Conservation (phyloP, 306 rosid genomes). For the Urtica urens region DNA sequence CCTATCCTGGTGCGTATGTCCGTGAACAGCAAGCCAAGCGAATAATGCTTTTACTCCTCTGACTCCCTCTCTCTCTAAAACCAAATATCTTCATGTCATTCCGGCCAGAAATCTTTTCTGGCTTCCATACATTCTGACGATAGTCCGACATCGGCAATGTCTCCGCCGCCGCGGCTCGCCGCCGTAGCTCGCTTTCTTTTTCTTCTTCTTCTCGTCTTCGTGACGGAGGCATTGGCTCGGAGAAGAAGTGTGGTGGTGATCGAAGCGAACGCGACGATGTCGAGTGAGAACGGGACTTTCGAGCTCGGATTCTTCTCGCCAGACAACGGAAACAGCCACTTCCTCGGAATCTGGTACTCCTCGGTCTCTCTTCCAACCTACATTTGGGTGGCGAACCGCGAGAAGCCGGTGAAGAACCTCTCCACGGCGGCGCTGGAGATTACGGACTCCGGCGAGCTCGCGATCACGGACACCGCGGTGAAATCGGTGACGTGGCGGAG, state of each 20-base stretch:
- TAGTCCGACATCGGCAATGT: constrained; percentile 9
- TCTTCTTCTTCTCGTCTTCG: constrained; percentile 4
- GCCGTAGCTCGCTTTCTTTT: constrained; percentile 7
- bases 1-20: constrained; percentile 4
- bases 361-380: constrained; percentile 29
- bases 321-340: constrained; percentile 11
- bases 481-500: constrained; percentile 37
- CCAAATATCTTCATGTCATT: background rate
- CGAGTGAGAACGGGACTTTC: constrained; percentile 41
- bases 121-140: constrained; percentile 10
- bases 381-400: constrained; percentile 70
- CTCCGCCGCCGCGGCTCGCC: background rate
- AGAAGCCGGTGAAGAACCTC: constrained; percentile 18
- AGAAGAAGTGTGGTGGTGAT: constrained; percentile 18
- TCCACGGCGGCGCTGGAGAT: constrained; percentile 23
- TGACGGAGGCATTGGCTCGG: background rate
- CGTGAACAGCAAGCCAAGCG: constrained; percentile 22
- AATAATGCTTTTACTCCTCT: constrained; percentile 8
- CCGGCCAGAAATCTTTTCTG: constrained; percentile 7
- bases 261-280: constrained; percentile 24
- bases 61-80: background rate
- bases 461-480: constrained; percentile 30
- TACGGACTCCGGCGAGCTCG: constrained; percentile 29
- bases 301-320: constrained; percentile 41
- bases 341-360: constrained; percentile 42